Percentiles rank a stretch among this genome's conserved stretches.
These are phyloP conservation scores for Phialophora expanda DNA, from an alignment of 2,329 filamentous ascomycete species.

Conservation along the genomic window DNA sequence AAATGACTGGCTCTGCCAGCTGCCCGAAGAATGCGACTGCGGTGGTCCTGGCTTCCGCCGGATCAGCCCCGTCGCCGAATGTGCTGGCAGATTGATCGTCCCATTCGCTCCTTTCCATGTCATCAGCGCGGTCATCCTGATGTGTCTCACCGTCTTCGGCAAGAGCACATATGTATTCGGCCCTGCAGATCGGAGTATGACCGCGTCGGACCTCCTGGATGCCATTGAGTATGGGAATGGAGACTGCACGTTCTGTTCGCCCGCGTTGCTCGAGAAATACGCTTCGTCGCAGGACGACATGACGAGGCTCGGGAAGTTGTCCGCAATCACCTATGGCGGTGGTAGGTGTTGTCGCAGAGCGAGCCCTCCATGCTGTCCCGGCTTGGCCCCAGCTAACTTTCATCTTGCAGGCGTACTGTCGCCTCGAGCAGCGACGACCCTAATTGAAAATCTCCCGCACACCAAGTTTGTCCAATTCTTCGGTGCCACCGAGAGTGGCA, in stretches of 20 bases:
- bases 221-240: constrained; percentile 7
- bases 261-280: constrained; percentile 14
- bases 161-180: constrained; percentile 15
- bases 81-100: constrained; percentile 12
- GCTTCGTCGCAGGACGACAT: constrained; percentile 1
- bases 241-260: constrained; percentile 17
- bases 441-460: not conserved
- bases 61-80: constrained; percentile 6
- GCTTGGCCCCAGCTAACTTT: not conserved
- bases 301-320: not conserved
- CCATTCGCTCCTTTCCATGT: constrained; percentile 17
- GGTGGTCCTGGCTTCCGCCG: constrained; percentile 12
- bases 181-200: constrained; percentile 13
- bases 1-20: constrained; percentile 55
- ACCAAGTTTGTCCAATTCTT: constrained; percentile 11
- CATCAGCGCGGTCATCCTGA: constrained; percentile 14
- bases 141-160: constrained; percentile 16
- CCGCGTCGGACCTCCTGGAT: constrained; percentile 7
- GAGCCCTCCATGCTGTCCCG: not conserved
- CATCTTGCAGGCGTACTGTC: constrained; percentile 8
- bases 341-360: constrained; percentile 7
- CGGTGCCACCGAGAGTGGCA: constrained; percentile 13
- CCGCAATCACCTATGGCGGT: constrained; percentile 13
- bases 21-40: constrained; percentile 14
- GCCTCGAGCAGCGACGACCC: constrained; percentile 6